These are phyloP conservation scores for Yarrowia phangngaensis DNA, from an alignment of 805 yeast species.

Conservation along the genomic window DNA sequence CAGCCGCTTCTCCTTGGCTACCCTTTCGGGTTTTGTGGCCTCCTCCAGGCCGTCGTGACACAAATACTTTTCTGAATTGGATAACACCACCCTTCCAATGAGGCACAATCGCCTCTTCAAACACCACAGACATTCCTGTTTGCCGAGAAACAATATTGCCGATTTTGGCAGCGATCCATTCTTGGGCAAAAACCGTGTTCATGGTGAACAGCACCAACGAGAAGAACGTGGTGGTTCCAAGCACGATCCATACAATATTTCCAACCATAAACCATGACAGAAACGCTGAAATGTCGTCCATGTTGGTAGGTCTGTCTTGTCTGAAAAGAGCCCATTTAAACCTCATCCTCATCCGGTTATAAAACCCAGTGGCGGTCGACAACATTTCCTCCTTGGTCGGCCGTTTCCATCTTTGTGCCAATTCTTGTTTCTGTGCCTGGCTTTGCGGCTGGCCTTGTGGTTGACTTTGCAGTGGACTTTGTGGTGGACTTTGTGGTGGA, in stretches of 20 bases:
- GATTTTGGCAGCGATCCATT: conserved; percentile 71
- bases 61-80: conserved; percentile 76
- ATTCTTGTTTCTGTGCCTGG: background rate
- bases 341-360: conserved; percentile 46
- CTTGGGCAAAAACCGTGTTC: conserved; percentile 86
- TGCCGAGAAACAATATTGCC: conserved; percentile 83
- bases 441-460: background rate
- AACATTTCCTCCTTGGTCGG: conserved; percentile 44
- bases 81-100: conserved; percentile 88
- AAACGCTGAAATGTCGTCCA: conserved; percentile 88
- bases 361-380: conserved; percentile 44
- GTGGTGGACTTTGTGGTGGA: too few relatives aligned
- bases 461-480: too few relatives aligned
- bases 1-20: conserved; percentile 66
- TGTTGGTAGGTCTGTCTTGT: conserved; percentile 77
- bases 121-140: conserved; percentile 75
- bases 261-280: conserved; percentile 91
- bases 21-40: conserved; percentile 57
- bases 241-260: conserved; percentile 67
- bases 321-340: conserved; percentile 72
- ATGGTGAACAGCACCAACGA: conserved; percentile 71
- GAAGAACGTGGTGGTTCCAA: conserved; percentile 91
- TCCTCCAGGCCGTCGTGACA: conserved; percentile 72
- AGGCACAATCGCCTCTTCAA: conserved; percentile 92
- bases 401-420: conserved; percentile 27